A percentile compares a stretch with the other conserved stretches of the same genome.
These are phyloP conservation scores for Phaseolus coccineus DNA, from an alignment of 331 rosid species.

Conservation along the genomic window DNA sequence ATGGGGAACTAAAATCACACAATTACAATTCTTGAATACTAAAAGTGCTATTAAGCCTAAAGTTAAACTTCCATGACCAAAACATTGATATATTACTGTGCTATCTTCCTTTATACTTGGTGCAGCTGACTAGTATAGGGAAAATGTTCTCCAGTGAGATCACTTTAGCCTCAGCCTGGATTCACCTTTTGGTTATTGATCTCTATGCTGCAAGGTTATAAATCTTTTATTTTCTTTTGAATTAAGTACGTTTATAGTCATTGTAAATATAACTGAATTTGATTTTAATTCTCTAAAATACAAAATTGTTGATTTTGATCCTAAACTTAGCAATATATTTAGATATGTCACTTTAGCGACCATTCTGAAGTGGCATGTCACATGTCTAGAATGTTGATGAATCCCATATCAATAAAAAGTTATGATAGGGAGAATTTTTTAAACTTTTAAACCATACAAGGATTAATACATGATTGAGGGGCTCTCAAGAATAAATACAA, in stretches of 20 bases:
- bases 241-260: background rate
- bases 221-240: background rate
- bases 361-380: too few relatives aligned
- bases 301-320: too few relatives aligned
- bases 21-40: too few relatives aligned
- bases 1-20: too few relatives aligned
- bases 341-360: too few relatives aligned
- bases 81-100: constrained; percentile 16
- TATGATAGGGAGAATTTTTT: too few relatives aligned
- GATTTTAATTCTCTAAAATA: background rate
- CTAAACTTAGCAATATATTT: too few relatives aligned
- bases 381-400: too few relatives aligned
- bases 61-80: constrained; percentile 27
- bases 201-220: constrained; percentile 90
- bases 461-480: too few relatives aligned
- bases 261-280: background rate
- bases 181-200: constrained; percentile 82
- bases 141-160: constrained; percentile 87
- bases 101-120: constrained; percentile 22
- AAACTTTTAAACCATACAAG: too few relatives aligned
- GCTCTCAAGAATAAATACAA: too few relatives aligned
- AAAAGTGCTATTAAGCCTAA: background rate
- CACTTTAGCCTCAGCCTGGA: constrained; percentile 96
- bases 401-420: too few relatives aligned
- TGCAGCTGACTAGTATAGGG: constrained; percentile 77